These are phyloP conservation scores for Massarina eburnea DNA, from an alignment of 2,329 filamentous ascomycete species.

Conservation along the genomic window DNA sequence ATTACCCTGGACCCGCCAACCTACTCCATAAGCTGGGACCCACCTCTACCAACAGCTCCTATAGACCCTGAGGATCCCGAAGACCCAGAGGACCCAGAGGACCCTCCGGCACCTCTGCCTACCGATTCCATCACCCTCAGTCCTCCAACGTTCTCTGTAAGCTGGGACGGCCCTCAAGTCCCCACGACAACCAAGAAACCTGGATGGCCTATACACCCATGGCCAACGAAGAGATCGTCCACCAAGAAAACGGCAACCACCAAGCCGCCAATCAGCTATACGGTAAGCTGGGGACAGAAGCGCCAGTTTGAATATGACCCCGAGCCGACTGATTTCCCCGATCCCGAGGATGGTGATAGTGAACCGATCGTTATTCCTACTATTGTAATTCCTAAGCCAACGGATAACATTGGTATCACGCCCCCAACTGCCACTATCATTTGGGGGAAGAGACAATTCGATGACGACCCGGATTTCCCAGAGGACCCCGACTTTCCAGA, in stretches of 20 bases:
- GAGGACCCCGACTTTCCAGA: background rate
- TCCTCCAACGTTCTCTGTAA: slow-evolving; percentile 17
- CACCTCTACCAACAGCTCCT: background rate
- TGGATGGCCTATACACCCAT: slow-evolving; percentile 12
- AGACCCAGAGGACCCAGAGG: slow-evolving; percentile 16
- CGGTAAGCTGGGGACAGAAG: slow-evolving; percentile 19
- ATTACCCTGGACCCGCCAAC: slow-evolving; percentile 17
- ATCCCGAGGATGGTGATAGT: background rate
- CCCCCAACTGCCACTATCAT: slow-evolving; percentile 13
- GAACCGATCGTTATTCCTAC: background rate
- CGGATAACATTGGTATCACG: slow-evolving; percentile 7
- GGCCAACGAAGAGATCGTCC: slow-evolving; percentile 10
- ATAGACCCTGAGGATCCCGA: slow-evolving; percentile 1
- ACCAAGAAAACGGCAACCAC: slow-evolving; percentile 6
- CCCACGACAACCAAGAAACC: slow-evolving; percentile 16
- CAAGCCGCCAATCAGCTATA: slow-evolving; percentile 2
- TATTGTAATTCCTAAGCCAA: background rate
- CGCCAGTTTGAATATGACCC: slow-evolving; percentile 11
- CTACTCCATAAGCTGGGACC: slow-evolving; percentile 13
- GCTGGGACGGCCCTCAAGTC: slow-evolving; percentile 11
- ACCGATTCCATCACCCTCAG: slow-evolving; percentile 18
- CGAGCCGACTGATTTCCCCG: slow-evolving; percentile 6
- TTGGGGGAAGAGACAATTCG: slow-evolving; percentile 14
- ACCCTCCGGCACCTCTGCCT: slow-evolving; percentile 7
- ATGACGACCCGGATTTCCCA: background rate